Evolutionary conservation across 2,329 filamentous ascomycete species (phyloP).

Genomic region (Cercospora sp.): DNA sequence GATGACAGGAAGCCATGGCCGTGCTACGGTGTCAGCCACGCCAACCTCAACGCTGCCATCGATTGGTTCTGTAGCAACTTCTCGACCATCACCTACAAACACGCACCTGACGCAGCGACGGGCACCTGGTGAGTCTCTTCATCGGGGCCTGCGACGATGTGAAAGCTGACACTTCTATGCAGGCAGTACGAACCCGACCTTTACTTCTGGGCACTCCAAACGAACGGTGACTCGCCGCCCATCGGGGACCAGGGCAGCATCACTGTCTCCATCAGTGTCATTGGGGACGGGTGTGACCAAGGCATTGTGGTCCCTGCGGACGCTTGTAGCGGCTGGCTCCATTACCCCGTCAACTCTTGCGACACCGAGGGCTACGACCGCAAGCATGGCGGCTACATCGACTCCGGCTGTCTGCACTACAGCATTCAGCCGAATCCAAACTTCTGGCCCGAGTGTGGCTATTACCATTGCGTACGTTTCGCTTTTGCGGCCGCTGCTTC

Average conservation of each 20-base stretch:
- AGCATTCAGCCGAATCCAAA: conserved; percentile 16
- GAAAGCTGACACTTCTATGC: not conserved
- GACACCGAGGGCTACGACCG: conserved; percentile 8
- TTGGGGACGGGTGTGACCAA: conserved; percentile 2
- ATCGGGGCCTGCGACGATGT: not conserved
- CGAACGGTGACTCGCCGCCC: not conserved
- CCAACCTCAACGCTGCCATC: not conserved
- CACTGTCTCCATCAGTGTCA: conserved; percentile 4
- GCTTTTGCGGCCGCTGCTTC: not conserved
- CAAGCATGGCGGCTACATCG: conserved; percentile 20
- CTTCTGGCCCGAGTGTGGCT: conserved; percentile 18
- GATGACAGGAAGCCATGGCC: conserved; percentile 6
- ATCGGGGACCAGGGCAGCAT: conserved; percentile 2
- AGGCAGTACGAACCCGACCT: not conserved
- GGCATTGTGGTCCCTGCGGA: not conserved
- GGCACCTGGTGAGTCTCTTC: conserved; percentile 6
- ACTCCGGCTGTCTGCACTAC: conserved; percentile 20
- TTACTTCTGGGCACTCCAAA: not conserved
- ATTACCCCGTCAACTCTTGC: conserved; percentile 13
- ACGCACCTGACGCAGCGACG: not conserved
- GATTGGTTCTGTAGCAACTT: conserved; percentile 17
- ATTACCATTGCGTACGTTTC: not conserved
- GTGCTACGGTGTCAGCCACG: conserved; percentile 16
- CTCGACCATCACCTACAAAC: not conserved
- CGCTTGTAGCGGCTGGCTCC: conserved; percentile 7